Conservation (phyloP, 441 rosid genomes). For the Arabidopsis lyrata region DNA sequence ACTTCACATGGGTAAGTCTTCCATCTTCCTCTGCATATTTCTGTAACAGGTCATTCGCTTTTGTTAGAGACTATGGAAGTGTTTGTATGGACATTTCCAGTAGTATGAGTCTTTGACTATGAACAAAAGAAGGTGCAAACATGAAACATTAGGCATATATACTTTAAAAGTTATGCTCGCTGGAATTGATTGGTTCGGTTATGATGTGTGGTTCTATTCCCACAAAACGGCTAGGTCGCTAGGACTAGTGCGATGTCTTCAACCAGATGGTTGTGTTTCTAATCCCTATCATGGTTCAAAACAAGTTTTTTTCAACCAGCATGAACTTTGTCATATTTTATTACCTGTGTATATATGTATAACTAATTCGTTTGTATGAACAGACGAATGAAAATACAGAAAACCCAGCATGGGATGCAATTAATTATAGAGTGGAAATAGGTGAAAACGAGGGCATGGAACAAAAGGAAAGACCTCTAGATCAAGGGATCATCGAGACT, state of each 20-base stretch:
- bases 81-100: neutral
- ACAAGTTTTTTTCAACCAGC: neutral
- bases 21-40: neutral
- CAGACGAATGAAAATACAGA: constrained; percentile 65
- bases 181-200: too few species aligned
- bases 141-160: too few species aligned
- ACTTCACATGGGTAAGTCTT: constrained; percentile 70
- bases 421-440: constrained; percentile 55
- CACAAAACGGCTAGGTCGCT: neutral
- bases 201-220: too few species aligned
- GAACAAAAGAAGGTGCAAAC: neutral
- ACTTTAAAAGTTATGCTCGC: too few species aligned
- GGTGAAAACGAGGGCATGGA: constrained; percentile 35
- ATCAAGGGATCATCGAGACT: constrained; percentile 46
- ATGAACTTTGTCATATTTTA: neutral
- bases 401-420: constrained; percentile 75
- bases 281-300: constrained; percentile 7
- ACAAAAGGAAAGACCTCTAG: constrained; percentile 47
- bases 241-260: constrained; percentile 2
- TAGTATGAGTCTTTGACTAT: constrained; percentile 3
- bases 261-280: constrained; percentile 8
- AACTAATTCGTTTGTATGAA: constrained; percentile 16
- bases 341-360: neutral
- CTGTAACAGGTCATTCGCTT: constrained; percentile 8
- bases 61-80: neutral